Base-by-base conservation (phyloP, 192 early-diverging fungal species). In the Coemansia sp. region DNA sequence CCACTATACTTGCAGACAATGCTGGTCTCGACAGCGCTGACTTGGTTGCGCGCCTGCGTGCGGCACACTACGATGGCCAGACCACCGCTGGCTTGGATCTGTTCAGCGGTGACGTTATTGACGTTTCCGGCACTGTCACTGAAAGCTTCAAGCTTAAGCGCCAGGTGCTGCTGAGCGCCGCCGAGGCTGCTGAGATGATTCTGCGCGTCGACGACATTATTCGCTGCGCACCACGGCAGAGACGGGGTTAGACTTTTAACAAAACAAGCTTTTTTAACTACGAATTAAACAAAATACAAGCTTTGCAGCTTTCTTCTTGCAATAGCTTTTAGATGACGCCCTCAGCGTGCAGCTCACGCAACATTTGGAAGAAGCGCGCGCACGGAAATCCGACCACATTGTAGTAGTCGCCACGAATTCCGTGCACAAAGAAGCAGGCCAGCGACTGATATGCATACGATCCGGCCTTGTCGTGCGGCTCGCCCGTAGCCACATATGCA, bases 181-280 rank as follows among this genome's bases (percentile, higher is more conserved):
- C 92, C 7, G 97, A 99, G 81, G 97, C 95, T 1, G 92, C 94
- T 10, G 95, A 97, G 75, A 92, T 95, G 91, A 97, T 99, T 74
- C 83, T 99, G 58, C 88, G 97, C 56, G 95, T 99, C 10, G 95
- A 99, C 73, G 92, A 99, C 76, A 99, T 99, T 65, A 93, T 99
- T 77, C 91, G 95, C 63, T 93, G 92, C 66, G 91, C 91, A 50
- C 91, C 92, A 6, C 71, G 83, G 45, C 83, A 84, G 65, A 81
- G 83, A 60, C 63, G 76, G 32, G 63, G 63, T 61, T 73, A 70
- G 41, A 8, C 11, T 11, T n/a, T 43, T 2, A 43, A 43, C 15
- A 43, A 32, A 32, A n/a, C 15, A 43, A 43, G 14, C 41, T 43
- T 9, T n/a, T 11, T 15, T 43, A 43, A 8, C 32, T 32, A 32